Evolutionary conservation across 768 basidiomycete genomes (phyloP).

Genomic region (Amanita subjunquillea): DNA sequence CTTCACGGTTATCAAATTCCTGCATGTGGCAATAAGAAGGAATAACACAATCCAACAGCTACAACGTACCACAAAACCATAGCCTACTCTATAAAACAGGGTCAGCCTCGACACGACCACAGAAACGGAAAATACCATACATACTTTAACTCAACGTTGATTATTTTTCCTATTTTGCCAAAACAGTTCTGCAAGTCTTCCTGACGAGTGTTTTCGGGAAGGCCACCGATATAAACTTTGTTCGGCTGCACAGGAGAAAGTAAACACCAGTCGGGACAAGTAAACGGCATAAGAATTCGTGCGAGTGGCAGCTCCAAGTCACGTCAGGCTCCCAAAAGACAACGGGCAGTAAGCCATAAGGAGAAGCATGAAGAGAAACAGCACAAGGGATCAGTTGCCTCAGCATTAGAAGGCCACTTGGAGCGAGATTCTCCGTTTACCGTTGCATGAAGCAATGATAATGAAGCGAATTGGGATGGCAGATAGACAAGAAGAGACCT

Average conservation of each 20-base stretch:
- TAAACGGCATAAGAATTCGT: slow-evolving; percentile 37
- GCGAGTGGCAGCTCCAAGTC: slow-evolving; percentile 27
- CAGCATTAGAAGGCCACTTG: slow-evolving; percentile 28
- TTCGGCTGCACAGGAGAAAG: slow-evolving; percentile 75
- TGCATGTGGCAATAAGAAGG: slow-evolving; percentile 17
- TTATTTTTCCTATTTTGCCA: slow-evolving; percentile 71
- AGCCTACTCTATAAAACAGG: slow-evolving; percentile 49
- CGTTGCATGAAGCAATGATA: slow-evolving; percentile 6
- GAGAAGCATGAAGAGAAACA: slow-evolving; percentile 25
- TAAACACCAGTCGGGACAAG: slow-evolving; percentile 55
- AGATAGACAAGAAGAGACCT: slow-evolving; percentile 41
- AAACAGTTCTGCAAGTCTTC: slow-evolving; percentile 83
- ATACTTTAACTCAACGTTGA: slow-evolving; percentile 76
- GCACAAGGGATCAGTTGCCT: slow-evolving; percentile 25
- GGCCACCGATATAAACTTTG: slow-evolving; percentile 87
- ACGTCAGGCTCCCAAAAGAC: slow-evolving; percentile 28
- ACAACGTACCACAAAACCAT: slow-evolving; percentile 80
- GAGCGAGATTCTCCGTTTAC: slow-evolving; percentile 11
- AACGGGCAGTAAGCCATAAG: slow-evolving; percentile 18
- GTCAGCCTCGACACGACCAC: not conserved
- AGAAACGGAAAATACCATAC: slow-evolving; percentile 18
- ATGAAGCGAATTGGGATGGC: slow-evolving; percentile 4
- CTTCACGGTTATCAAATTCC: slow-evolving; percentile 78
- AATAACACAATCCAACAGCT: not conserved
- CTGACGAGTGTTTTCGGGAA: slow-evolving; percentile 78